A percentile compares a stretch with the other conserved stretches of the same genome.
Evolutionary conservation across 2,329 filamentous ascomycete genomes (phyloP).

Genomic region (Beauveria bassiana): DNA sequence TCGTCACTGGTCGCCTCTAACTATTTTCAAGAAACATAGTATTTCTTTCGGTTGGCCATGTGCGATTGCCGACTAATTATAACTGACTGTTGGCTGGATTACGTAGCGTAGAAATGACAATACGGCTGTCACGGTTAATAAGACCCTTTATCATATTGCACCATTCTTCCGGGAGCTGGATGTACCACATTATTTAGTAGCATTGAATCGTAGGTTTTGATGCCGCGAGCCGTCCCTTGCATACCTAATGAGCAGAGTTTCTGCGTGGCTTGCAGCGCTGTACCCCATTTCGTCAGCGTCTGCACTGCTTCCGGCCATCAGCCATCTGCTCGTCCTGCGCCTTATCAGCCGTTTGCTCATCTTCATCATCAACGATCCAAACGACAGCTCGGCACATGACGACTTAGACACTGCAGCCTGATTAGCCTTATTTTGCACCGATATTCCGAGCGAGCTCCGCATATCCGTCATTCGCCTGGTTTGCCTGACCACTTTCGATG

Average conservation of each 20-base stretch:
- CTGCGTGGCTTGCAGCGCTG: background rate
- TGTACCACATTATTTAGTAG: background rate
- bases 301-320: background rate
- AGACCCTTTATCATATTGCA: background rate
- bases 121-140: background rate
- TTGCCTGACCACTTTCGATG: background rate
- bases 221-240: background rate
- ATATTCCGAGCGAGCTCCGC: conserved; percentile 3
- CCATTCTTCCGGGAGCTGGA: background rate
- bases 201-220: background rate
- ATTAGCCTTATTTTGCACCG: background rate
- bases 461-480: background rate
- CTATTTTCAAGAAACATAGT: background rate
- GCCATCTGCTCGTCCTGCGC: background rate
- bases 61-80: too few relatives aligned
- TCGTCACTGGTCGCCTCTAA: too few relatives aligned
- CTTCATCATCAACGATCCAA: background rate
- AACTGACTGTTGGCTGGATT: background rate
- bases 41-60: too few relatives aligned
- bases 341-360: background rate
- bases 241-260: background rate
- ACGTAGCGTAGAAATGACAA: background rate
- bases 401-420: background rate
- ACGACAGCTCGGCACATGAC: background rate
- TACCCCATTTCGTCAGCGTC: background rate